Conservation (phyloP, 2,329 filamentous ascomycete species). For the Penicillium sp. region DNA sequence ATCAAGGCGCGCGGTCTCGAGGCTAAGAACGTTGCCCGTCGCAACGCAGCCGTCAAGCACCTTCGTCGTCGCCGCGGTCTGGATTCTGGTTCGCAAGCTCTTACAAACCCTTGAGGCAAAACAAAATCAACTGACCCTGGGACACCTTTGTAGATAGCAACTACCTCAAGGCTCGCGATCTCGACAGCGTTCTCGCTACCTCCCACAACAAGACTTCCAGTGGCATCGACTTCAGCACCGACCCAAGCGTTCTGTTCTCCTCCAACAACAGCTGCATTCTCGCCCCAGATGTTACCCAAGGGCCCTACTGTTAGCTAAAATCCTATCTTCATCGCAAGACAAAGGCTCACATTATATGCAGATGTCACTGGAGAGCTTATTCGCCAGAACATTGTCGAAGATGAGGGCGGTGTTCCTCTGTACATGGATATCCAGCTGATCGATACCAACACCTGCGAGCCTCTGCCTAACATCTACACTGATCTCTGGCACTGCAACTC, state of each 20-base stretch:
- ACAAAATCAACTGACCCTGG: neutral
- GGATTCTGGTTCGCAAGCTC: conserved; percentile 29
- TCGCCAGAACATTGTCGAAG: conserved; percentile 42
- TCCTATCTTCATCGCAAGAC: neutral
- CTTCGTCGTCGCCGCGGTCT: conserved; percentile 48
- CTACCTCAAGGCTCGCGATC: conserved; percentile 38
- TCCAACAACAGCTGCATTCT: conserved; percentile 51
- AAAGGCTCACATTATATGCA: conserved; percentile 6
- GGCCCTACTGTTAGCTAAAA: conserved; percentile 53
- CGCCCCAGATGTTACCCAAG: conserved; percentile 58
- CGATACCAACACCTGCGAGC: conserved; percentile 48
- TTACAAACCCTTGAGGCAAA: neutral
- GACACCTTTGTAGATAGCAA: conserved; percentile 13
- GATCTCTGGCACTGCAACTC: conserved; percentile 50
- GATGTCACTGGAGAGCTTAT: conserved; percentile 45
- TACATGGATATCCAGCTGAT: conserved; percentile 48
- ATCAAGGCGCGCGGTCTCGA: conserved; percentile 55
- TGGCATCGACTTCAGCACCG: conserved; percentile 25
- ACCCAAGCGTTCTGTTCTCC: conserved; percentile 33
- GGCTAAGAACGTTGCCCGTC: conserved; percentile 51
- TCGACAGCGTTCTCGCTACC: conserved; percentile 40
- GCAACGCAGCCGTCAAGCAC: conserved; percentile 46
- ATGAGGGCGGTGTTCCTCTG: conserved; percentile 44
- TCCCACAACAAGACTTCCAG: conserved; percentile 42
- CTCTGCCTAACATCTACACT: conserved; percentile 38